Evolutionary conservation across 805 yeast genomes (phyloP).

Genomic region (Candida chauliodis): DNA sequence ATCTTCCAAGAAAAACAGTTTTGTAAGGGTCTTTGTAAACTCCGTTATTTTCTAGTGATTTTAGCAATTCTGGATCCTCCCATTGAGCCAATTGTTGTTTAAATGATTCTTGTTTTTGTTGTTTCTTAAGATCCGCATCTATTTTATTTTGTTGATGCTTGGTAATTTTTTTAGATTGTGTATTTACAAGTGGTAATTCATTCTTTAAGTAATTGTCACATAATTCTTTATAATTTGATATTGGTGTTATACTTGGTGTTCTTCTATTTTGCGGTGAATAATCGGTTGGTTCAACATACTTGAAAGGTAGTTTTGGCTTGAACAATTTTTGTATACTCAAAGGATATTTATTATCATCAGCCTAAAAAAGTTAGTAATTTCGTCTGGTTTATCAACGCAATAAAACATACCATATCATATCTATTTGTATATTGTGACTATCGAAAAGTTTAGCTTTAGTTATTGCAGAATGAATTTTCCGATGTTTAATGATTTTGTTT

Average conservation of each 20-base stretch:
- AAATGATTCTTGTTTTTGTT: constrained; percentile 12
- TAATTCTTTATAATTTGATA: constrained; percentile 30
- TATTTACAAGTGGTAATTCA: constrained; percentile 12
- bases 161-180: constrained; percentile 5
- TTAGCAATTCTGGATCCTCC: constrained; percentile 29
- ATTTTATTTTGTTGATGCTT: constrained; percentile 3
- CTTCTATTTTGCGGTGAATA: constrained; percentile 44
- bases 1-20: constrained; percentile 75
- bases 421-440: not conserved
- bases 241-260: constrained; percentile 46
- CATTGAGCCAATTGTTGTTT: constrained; percentile 28
- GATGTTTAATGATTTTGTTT: not conserved
- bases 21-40: constrained; percentile 58
- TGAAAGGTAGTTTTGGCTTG: constrained; percentile 55
- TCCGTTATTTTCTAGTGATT: constrained; percentile 23
- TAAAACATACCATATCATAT: constrained; percentile 5
- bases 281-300: constrained; percentile 47
- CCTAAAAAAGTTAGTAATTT: constrained; percentile 9
- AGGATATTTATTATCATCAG: constrained; percentile 30
- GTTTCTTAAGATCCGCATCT: constrained; percentile 9
- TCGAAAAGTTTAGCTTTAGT: too few relatives aligned
- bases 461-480: too few relatives aligned
- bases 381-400: not conserved
- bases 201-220: constrained; percentile 23
- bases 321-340: constrained; percentile 49